Conservation (phyloP, 2,329 filamentous ascomycete species). For the Ophiostoma perfectum region DNA sequence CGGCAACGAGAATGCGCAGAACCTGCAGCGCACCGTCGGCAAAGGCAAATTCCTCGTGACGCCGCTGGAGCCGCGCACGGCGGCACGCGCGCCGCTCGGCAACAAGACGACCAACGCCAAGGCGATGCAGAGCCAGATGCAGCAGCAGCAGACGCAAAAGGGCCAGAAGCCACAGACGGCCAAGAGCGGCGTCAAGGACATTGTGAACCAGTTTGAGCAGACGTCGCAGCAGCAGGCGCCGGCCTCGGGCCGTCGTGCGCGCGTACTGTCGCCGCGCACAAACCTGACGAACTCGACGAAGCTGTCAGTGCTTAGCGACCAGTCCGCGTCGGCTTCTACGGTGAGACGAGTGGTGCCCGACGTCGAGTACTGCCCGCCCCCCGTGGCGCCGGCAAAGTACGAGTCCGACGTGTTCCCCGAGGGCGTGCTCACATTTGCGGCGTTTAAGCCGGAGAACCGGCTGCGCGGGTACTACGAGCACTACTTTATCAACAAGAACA, state of each 20-base stretch:
- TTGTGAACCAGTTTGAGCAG: conserved; percentile 56
- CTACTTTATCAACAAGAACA: conserved; percentile 41
- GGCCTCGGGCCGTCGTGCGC: conserved; percentile 54
- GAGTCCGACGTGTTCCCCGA: conserved; percentile 63
- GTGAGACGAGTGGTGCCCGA: not conserved
- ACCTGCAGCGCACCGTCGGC: conserved; percentile 43
- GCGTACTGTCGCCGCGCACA: conserved; percentile 48
- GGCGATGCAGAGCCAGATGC: conserved; percentile 32
- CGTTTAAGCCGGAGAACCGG: conserved; percentile 53
- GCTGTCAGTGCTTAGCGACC: conserved; percentile 52
- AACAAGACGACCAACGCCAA: conserved; percentile 97
- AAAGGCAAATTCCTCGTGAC: conserved; percentile 65
- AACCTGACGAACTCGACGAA: conserved; percentile 48
- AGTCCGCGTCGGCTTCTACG: conserved; percentile 33
- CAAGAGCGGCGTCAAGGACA: conserved; percentile 49
- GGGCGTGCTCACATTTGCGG: conserved; percentile 51
- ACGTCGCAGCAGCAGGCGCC: conserved; percentile 43
- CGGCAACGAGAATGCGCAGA: conserved; percentile 50
- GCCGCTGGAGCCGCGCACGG: conserved; percentile 58
- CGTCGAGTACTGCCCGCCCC: conserved; percentile 82
- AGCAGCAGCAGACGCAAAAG: conserved; percentile 18
- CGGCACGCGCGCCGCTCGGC: conserved; percentile 68
- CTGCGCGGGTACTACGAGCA: conserved; percentile 57
- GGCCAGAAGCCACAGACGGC: conserved; percentile 27
- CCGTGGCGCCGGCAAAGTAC: conserved; percentile 55